Evolutionary conservation across 306 rosid species (phyloP).

Genomic region (Albizia julibrissin): DNA sequence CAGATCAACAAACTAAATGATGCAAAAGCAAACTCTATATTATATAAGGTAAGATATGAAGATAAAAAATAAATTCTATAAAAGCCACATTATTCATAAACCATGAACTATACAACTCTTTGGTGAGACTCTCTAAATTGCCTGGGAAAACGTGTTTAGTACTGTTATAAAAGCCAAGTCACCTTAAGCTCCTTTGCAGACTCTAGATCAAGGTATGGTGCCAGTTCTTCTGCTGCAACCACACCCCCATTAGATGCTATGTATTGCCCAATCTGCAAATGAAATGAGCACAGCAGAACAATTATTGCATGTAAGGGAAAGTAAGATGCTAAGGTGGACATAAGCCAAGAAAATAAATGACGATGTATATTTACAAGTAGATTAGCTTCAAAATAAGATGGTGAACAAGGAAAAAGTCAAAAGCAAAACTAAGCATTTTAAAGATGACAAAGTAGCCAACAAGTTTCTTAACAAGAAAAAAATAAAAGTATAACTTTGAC

Average conservation of each 20-base stretch:
- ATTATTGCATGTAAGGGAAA: slow-evolving; percentile 3
- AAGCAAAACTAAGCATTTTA: background rate
- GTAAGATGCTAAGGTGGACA: slow-evolving; percentile 24
- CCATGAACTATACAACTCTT: background rate
- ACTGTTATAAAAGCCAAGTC: slow-evolving; percentile 28
- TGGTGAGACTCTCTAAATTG: background rate
- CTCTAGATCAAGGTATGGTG: slow-evolving; percentile 85
- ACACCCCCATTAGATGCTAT: slow-evolving; percentile 93
- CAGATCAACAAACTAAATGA: slow-evolving; percentile 18
- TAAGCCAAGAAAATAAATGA: slow-evolving; percentile 5
- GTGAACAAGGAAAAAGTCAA: background rate
- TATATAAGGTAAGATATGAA: background rate
- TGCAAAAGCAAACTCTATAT: background rate
- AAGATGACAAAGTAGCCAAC: background rate
- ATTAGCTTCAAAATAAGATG: background rate
- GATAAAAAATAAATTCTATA: background rate
- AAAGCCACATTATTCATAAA: background rate
- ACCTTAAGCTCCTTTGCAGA: slow-evolving; percentile 54
- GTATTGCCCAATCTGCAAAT: slow-evolving; percentile 88
- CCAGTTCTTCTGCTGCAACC: slow-evolving; percentile 95
- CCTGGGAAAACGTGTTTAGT: background rate
- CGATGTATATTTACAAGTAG: background rate
- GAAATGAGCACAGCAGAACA: slow-evolving; percentile 29
- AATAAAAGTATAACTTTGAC: slow-evolving; percentile 12
- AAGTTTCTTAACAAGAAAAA: background rate